phyloP scores from a whole-genome alignment of 176 grass and related monocot species.

The Phoenix dactylifera region DNA sequence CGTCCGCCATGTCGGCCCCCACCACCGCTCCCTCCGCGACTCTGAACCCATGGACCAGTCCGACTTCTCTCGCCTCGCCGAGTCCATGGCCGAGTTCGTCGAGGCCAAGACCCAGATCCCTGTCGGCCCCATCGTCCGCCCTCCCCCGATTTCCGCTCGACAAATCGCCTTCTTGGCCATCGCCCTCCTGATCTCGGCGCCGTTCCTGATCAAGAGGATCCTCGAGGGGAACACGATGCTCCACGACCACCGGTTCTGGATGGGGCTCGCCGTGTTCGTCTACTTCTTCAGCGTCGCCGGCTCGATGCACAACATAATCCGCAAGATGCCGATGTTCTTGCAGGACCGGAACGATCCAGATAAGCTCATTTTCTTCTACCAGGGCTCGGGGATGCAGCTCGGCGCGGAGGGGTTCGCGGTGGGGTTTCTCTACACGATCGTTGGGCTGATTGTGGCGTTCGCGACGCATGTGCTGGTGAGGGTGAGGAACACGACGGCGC shows the following conservation, averaged over 20 bases:
- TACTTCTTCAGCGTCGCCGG: constrained; percentile 96
- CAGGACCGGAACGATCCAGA: constrained; percentile 61
- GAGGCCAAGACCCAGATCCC: constrained; percentile 57
- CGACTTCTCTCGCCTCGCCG: constrained; percentile 63
- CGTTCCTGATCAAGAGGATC: constrained; percentile 65
- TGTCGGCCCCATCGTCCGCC: constrained; percentile 75
- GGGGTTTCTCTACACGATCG: constrained; percentile 69
- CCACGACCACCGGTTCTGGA: constrained; percentile 70
- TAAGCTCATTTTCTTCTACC: constrained; percentile 81
- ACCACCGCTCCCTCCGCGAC: constrained; percentile 32
- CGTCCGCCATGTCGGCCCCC: constrained; percentile 52
- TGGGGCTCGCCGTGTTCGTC: constrained; percentile 58
- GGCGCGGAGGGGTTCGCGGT: constrained; percentile 82
- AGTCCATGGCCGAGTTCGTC: constrained; percentile 92
- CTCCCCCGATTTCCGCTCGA: constrained; percentile 59
- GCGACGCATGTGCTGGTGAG: constrained; percentile 61
- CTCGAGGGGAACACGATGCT: constrained; percentile 66
- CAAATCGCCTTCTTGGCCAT: constrained; percentile 48
- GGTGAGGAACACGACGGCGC: constrained; percentile 38
- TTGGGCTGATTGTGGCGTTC: constrained; percentile 64
- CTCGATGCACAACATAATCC: constrained; percentile 86
- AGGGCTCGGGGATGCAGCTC: constrained; percentile 90
- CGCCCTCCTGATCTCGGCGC: constrained; percentile 44
- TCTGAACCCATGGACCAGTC: constrained; percentile 86
- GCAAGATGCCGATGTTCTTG: constrained; percentile 72